phyloP scores from a whole-genome alignment of 2,329 filamentous ascomycete species.

The Microsporum audouinii region DNA sequence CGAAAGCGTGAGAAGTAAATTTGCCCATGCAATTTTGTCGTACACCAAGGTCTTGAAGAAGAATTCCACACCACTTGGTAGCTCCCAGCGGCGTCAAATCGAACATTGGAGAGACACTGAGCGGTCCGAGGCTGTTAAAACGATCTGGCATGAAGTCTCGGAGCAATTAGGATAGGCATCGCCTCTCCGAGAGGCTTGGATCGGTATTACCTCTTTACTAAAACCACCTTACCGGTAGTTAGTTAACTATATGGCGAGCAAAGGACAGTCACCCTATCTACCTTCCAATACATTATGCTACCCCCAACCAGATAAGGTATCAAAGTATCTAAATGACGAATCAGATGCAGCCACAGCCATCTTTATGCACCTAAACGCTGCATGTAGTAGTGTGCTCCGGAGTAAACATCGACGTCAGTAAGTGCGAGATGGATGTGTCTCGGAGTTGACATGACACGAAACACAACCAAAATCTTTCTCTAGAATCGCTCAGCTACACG shows the following conservation, averaged over 20 bases:
- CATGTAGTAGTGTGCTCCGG: not conserved
- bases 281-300: not conserved
- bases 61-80: conserved; percentile 15
- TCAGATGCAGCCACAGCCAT: not conserved
- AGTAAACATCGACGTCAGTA: not conserved
- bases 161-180: no score
- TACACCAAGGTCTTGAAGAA: conserved; percentile 23
- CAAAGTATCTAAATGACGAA: not conserved
- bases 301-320: not conserved
- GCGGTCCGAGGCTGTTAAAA: conserved; percentile 26
- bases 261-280: not conserved
- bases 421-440: not conserved
- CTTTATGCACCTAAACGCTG: not conserved
- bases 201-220: not conserved
- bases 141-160: not conserved
- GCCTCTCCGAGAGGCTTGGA: not conserved
- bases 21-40: conserved; percentile 26
- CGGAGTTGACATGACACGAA: not conserved
- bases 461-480: not conserved
- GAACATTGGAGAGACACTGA: conserved; percentile 29
- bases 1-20: conserved; percentile 28
- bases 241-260: no score
- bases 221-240: not conserved
- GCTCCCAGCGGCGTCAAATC: conserved; percentile 18
- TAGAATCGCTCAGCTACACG: not conserved